Evolutionary conservation across 352 stramenopile genomes (phyloP).

Genomic region (Pythium chondricola): DNA sequence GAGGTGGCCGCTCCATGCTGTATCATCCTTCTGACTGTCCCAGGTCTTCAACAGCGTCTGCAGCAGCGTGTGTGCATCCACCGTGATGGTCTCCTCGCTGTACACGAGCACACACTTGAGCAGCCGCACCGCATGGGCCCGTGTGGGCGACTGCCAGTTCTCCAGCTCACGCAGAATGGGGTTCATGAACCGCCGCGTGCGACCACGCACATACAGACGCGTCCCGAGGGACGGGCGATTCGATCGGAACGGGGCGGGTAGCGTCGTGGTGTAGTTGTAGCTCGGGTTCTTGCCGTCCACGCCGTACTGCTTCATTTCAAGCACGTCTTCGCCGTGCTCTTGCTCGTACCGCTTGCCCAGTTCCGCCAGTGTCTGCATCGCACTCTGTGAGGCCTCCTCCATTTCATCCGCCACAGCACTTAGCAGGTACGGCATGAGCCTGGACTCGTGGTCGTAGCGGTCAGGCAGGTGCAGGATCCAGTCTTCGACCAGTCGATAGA

Average conservation of each 20-base stretch:
- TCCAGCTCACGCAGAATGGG: slow-evolving; percentile 87
- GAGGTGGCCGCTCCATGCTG: slow-evolving; percentile 1
- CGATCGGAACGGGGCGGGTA: slow-evolving; percentile 77
- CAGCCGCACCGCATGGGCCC: slow-evolving; percentile 76
- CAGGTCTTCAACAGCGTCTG: slow-evolving; percentile 56
- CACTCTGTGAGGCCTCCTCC: slow-evolving; percentile 31
- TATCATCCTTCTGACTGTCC: slow-evolving; percentile 18
- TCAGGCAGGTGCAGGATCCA: slow-evolving; percentile 91
- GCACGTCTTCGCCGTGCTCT: slow-evolving; percentile 76
- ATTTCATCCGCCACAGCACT: slow-evolving; percentile 80
- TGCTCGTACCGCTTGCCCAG: slow-evolving; percentile 54
- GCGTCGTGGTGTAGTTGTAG: slow-evolving; percentile 78
- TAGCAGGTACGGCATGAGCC: slow-evolving; percentile 93
- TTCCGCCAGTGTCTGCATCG: slow-evolving; percentile 68
- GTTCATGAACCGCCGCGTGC: slow-evolving; percentile 86
- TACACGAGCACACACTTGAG: slow-evolving; percentile 90
- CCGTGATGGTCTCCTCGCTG: slow-evolving; percentile 91
- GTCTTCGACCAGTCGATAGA: slow-evolving; percentile 84
- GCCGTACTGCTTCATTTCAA: slow-evolving; percentile 93
- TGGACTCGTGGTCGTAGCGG: slow-evolving; percentile 91
- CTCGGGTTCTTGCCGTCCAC: slow-evolving; percentile 85
- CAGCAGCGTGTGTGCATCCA: slow-evolving; percentile 80
- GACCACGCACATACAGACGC: slow-evolving; percentile 87
- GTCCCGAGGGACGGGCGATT: slow-evolving; percentile 84
- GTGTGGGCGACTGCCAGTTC: slow-evolving; percentile 88